Conservation (phyloP, 345 rosid species). For the Bruguiera gymnorhiza region DNA sequence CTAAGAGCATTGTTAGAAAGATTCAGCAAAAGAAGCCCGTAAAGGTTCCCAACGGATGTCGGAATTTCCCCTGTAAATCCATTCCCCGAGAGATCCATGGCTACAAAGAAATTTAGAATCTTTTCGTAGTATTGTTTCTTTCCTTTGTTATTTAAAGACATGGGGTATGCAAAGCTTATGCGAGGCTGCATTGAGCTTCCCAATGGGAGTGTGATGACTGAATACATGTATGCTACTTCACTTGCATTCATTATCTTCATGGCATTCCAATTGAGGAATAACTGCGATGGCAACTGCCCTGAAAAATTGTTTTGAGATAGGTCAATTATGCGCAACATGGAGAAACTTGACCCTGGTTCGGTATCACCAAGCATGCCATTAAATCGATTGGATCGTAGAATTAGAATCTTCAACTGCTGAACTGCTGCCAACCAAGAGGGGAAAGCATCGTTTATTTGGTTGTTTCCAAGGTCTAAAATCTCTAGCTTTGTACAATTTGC, state of each 20-base stretch:
- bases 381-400: conserved; percentile 10
- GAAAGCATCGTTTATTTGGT: conserved; percentile 7
- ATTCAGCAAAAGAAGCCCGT: background rate
- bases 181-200: background rate
- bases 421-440: conserved; percentile 16
- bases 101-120: background rate
- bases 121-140: background rate
- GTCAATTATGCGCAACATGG: background rate
- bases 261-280: conserved; percentile 1
- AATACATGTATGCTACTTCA: background rate
- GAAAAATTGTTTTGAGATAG: conserved; percentile 8
- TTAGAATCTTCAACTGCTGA: background rate
- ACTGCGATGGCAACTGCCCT: background rate
- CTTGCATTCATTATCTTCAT: background rate
- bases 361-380: background rate
- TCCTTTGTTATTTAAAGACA: background rate
- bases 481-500: conserved; percentile 6
- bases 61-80: background rate
- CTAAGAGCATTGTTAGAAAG: background rate
- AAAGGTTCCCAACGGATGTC: background rate
- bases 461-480: conserved; percentile 5
- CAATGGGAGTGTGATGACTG: too few relatives aligned
- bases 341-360: background rate
- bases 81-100: conserved; percentile 3
- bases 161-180: too few relatives aligned